Percentiles rank a stretch among this genome's conserved stretches.
These are phyloP conservation scores for Monosporascus sp. DNA, from an alignment of 2,329 filamentous ascomycete species.

Conservation along the genomic window DNA sequence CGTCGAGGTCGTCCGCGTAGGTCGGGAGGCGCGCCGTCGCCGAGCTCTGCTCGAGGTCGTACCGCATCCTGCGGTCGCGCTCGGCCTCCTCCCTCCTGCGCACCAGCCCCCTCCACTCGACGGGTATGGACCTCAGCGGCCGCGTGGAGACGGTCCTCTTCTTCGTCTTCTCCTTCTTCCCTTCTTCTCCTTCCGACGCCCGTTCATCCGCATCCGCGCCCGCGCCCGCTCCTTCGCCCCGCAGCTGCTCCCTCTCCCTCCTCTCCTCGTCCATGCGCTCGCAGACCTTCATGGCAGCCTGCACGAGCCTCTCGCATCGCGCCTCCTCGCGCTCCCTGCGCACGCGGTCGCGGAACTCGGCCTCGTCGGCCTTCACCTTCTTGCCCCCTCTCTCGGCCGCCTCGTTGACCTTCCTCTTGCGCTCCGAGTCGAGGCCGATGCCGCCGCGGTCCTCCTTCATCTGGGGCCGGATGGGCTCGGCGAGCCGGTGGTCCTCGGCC, in stretches of 20 bases:
- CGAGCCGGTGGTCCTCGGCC: constrained; percentile 13
- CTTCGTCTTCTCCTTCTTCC: constrained; percentile 23
- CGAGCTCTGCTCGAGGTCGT: constrained; percentile 62
- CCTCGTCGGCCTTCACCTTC: constrained; percentile 57
- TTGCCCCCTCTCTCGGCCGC: constrained; percentile 55
- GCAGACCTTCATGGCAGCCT: constrained; percentile 75
- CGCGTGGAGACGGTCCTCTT: constrained; percentile 35
- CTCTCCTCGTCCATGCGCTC: constrained; percentile 66
- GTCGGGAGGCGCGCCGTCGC: constrained; percentile 50
- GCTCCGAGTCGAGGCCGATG: constrained; percentile 77
- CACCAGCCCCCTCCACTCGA: constrained; percentile 75
- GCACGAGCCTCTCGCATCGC: constrained; percentile 63
- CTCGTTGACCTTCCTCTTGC: constrained; percentile 70
- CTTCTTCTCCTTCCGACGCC: constrained; percentile 9
- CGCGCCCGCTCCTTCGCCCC: constrained; percentile 8
- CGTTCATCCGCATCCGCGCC: constrained; percentile 11
- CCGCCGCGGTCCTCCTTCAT: constrained; percentile 78
- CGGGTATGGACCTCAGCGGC: constrained; percentile 62
- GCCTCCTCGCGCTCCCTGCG: constrained; percentile 64
- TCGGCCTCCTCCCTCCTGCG: constrained; percentile 65
- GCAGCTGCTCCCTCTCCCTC: constrained; percentile 3
- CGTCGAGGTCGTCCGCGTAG: constrained; percentile 64
- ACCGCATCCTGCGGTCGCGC: constrained; percentile 58
- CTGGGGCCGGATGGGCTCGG: constrained; percentile 70
- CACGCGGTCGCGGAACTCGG: constrained; percentile 69